phyloP scores from a whole-genome alignment of 176 grass and related monocot genomes.

The Cocos nucifera region DNA sequence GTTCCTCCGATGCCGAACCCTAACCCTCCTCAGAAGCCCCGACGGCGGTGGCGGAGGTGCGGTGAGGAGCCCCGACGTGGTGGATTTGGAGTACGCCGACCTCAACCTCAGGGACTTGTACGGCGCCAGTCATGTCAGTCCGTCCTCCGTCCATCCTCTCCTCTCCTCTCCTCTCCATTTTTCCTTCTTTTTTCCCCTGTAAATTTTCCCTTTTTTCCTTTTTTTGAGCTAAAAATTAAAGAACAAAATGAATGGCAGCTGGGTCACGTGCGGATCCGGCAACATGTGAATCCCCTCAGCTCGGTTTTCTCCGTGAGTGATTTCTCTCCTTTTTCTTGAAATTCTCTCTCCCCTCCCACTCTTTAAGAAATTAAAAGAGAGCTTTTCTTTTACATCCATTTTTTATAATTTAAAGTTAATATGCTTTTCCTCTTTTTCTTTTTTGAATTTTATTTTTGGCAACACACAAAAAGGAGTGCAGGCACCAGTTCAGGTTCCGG shows the following conservation, averaged over 20 bases:
- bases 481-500: conserved; percentile 48
- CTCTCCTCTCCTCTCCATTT: not conserved
- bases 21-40: too few species aligned
- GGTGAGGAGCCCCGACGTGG: conserved; percentile 42
- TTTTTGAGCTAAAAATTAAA: not conserved
- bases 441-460: not conserved
- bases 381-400: not conserved
- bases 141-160: not conserved
- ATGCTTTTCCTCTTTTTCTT: not conserved
- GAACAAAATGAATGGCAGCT: conserved; percentile 27
- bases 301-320: conserved; percentile 56
- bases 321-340: too few species aligned
- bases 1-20: too few species aligned
- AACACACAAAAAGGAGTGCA: conserved; percentile 2
- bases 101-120: conserved; percentile 78
- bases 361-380: too few species aligned
- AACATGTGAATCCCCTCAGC: conserved; percentile 97
- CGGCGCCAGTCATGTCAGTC: conserved; percentile 25
- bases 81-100: conserved; percentile 77
- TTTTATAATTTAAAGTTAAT: not conserved
- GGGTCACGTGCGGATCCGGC: conserved; percentile 78
- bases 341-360: not conserved
- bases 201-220: not conserved
- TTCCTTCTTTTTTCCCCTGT: not conserved
- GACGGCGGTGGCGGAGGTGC: not conserved